Conservation (phyloP, 2,329 filamentous ascomycete genomes). For the Penicillium polonicum region DNA sequence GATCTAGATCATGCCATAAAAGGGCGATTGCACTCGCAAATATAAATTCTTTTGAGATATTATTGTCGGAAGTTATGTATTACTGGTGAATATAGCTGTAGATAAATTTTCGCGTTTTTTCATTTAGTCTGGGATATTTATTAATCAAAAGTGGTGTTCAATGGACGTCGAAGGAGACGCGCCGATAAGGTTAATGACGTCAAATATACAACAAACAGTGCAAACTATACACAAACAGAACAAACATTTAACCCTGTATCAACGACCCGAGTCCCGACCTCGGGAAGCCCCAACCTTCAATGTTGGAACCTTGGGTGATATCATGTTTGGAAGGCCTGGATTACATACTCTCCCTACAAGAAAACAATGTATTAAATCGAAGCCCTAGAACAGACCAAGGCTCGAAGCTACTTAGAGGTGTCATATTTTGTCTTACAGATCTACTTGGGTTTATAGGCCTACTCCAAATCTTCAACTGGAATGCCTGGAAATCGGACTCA, state of each 20-base stretch:
- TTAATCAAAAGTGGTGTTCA: conserved; percentile 7
- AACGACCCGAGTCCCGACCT: not conserved
- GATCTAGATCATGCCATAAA: conserved; percentile 6
- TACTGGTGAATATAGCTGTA: not conserved
- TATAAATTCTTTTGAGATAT: not conserved
- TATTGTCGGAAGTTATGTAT: not conserved
- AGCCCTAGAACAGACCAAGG: not conserved
- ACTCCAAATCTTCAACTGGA: not conserved
- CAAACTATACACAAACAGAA: conserved; percentile 1
- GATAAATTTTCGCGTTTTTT: not conserved
- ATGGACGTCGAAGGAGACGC: conserved; percentile 22
- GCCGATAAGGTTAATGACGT: conserved; percentile 22
- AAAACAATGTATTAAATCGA: not conserved
- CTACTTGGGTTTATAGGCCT: not conserved
- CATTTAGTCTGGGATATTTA: rapidly evolving
- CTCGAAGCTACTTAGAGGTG: not conserved
- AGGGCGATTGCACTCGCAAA: conserved; percentile 15
- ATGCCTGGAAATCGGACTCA: not conserved
- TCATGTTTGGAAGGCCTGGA: too few relatives aligned
- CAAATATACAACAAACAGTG: conserved; percentile 5
- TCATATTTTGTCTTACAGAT: too few relatives aligned
- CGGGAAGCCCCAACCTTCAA: not conserved
- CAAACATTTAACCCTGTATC: not conserved
- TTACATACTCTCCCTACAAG: not conserved
- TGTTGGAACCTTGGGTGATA: not conserved